Conservation (phyloP, 1,284 basidiomycete genomes). For the Leccinum holopus region DNA sequence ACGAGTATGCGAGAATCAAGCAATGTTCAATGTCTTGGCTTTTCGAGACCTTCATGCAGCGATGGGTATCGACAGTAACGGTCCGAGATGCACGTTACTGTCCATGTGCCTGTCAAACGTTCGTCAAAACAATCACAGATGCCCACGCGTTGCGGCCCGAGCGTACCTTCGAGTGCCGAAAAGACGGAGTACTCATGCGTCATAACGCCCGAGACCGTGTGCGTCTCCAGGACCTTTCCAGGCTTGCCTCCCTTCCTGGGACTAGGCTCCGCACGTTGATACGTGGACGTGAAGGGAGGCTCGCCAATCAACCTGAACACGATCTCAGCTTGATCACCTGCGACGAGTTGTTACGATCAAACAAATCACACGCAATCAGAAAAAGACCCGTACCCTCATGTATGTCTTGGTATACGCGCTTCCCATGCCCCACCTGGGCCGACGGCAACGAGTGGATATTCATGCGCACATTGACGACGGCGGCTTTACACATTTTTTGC, state of each 20-base stretch:
- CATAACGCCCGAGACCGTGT: constrained; percentile 80
- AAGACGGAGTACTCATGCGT: constrained; percentile 83
- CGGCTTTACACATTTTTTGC: constrained; percentile 83
- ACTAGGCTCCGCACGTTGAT: constrained; percentile 75
- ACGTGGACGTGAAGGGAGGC: constrained; percentile 95
- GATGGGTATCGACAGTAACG: constrained; percentile 78
- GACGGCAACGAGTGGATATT: constrained; percentile 82
- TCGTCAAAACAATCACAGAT: constrained; percentile 12
- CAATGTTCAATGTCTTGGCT: constrained; percentile 19
- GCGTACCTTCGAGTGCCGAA: constrained; percentile 81
- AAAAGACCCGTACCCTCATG: constrained; percentile 68
- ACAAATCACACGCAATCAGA: background rate
- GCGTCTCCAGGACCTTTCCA: constrained; percentile 82
- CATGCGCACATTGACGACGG: constrained; percentile 75
- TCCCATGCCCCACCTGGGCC: constrained; percentile 85
- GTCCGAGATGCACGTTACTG: constrained; percentile 87
- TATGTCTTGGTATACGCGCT: constrained; percentile 79
- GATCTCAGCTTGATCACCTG: constrained; percentile 91
- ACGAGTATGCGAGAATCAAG: constrained; percentile 16
- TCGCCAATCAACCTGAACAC: constrained; percentile 86
- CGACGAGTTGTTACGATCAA: constrained; percentile 1
- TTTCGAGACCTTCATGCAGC: constrained; percentile 41
- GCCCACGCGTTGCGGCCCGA: background rate
- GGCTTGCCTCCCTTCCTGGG: constrained; percentile 61
- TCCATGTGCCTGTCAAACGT: constrained; percentile 73